phyloP scores from a whole-genome alignment of 768 basidiomycete species.

The Panaeolus papilionaceus region DNA sequence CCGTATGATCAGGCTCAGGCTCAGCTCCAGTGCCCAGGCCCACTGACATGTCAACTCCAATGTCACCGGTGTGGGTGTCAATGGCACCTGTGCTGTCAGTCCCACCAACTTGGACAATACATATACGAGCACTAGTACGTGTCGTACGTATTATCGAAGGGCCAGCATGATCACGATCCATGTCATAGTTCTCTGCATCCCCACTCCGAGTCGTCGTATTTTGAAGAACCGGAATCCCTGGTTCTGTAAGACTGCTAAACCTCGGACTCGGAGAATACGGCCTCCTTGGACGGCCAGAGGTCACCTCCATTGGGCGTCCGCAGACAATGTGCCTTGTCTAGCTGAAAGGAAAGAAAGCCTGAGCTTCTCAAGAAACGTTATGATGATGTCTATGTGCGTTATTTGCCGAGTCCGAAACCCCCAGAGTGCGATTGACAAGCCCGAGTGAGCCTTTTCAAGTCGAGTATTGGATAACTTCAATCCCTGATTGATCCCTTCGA shows the following conservation, averaged over 20 bases:
- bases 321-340: not conserved
- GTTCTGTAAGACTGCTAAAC: not conserved
- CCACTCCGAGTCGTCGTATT: no score
- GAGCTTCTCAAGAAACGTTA: slow-evolving; percentile 2
- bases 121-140: not conserved
- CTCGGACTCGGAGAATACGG: not conserved
- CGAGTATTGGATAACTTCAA: no score
- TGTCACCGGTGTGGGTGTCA: not conserved
- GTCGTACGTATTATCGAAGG: no score
- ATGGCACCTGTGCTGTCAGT: not conserved
- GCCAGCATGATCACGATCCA: not conserved
- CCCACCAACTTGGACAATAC: not conserved
- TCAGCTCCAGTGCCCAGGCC: not conserved
- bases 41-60: not conserved
- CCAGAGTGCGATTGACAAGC: no score
- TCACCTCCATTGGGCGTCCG: not conserved
- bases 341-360: not conserved
- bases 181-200: not conserved
- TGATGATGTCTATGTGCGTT: not conserved
- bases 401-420: not conserved
- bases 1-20: no score
- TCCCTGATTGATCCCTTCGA: not conserved
- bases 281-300: not conserved
- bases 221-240: no score
- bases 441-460: no score